A percentile compares a stretch with the other conserved stretches of the same genome.
Evolutionary conservation across 2,329 filamentous ascomycete genomes (phyloP).

Genomic region (Metarhizium rileyi): DNA sequence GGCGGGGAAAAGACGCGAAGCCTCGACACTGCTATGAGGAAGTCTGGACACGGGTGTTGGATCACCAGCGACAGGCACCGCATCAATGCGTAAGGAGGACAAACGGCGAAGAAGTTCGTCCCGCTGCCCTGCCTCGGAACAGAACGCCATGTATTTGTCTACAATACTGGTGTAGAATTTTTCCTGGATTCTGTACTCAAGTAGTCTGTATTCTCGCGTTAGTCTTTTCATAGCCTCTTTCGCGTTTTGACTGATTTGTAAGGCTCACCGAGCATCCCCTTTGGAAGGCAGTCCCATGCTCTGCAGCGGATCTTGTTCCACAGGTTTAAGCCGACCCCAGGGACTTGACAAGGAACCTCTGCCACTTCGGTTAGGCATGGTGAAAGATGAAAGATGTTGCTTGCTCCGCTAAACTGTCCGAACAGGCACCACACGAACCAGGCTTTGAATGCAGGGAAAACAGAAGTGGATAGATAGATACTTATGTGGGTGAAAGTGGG

Average conservation of each 20-base stretch:
- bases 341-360: slow-evolving; percentile 35
- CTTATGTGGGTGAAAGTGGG: too few species aligned
- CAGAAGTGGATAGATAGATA: too few species aligned
- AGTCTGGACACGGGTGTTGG: neutral
- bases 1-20: slow-evolving; percentile 1
- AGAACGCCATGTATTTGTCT: slow-evolving; percentile 83
- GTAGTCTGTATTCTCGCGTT: slow-evolving; percentile 38
- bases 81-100: slow-evolving; percentile 41
- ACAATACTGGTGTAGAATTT: slow-evolving; percentile 80
- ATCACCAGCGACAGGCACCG: neutral
- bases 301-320: slow-evolving; percentile 67
- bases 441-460: too few species aligned
- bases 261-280: slow-evolving; percentile 67
- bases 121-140: slow-evolving; percentile 60
- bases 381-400: neutral
- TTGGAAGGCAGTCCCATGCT: slow-evolving; percentile 81
- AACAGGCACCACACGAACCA: neutral
- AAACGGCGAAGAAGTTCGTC: slow-evolving; percentile 69
- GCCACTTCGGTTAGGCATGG: slow-evolving; percentile 17
- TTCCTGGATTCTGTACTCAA: slow-evolving; percentile 71
- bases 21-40: neutral
- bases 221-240: neutral
- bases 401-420: neutral
- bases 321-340: slow-evolving; percentile 65
- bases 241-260: neutral